Evolutionary conservation across 2,329 filamentous ascomycete genomes (phyloP).

Genomic region (Atkinsonella texensis): DNA sequence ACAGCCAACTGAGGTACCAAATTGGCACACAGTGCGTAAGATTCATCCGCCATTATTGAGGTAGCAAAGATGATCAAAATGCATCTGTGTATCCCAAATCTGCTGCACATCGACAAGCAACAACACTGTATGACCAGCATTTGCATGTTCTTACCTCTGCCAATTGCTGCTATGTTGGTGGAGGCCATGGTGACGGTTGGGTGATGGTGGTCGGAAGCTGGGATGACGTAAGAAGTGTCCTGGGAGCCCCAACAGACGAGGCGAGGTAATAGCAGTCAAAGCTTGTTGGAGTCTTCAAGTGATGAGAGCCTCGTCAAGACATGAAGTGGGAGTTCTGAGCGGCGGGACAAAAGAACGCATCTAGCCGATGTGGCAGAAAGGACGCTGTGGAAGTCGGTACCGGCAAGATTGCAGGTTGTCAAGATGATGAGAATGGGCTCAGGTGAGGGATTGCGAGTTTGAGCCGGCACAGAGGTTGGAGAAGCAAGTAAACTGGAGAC

Average conservation of each 20-base stretch:
- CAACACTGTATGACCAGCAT: neutral
- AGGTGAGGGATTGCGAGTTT: neutral
- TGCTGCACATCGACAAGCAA: neutral
- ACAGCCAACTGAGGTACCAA: neutral
- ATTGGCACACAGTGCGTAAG: neutral
- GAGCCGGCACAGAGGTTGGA: neutral
- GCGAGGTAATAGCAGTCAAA: neutral
- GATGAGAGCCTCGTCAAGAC: neutral
- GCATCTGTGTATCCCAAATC: neutral
- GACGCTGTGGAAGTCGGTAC: neutral
- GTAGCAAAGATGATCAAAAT: neutral
- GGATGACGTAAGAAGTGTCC: constrained; percentile 10
- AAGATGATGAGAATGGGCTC: neutral
- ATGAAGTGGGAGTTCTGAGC: neutral
- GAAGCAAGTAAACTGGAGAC: neutral
- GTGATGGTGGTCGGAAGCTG: neutral
- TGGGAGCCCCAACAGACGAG: neutral
- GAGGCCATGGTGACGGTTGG: constrained; percentile 19
- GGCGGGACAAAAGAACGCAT: neutral
- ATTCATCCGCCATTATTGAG: neutral
- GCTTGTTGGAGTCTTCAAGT: neutral
- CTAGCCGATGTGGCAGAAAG: neutral
- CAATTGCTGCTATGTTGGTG: constrained; percentile 22
- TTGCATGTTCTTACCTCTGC: constrained; percentile 20
- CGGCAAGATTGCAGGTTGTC: neutral